phyloP scores from a whole-genome alignment of 495 filamentous ascomycete species.

The Penicillium riverlandense region DNA sequence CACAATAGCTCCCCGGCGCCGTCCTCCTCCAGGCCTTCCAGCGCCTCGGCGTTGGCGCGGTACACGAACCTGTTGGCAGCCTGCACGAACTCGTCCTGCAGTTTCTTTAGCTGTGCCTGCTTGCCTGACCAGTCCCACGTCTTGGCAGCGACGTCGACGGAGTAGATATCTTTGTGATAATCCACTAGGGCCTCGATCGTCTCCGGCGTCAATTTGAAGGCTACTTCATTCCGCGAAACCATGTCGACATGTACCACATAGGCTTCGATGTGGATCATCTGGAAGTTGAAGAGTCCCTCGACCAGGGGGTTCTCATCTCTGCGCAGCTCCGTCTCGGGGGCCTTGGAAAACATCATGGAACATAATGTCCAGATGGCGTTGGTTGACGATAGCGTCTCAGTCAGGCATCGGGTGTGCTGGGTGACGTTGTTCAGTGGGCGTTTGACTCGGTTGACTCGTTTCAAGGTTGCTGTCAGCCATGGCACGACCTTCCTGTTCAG shows the following conservation, averaged over 20 bases:
- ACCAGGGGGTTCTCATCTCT: conserved; percentile 82
- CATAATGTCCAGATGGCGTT: conserved; percentile 95
- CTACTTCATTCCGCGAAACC: conserved; percentile 95
- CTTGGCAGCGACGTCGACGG: conserved; percentile 77
- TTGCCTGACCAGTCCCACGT: conserved; percentile 98
- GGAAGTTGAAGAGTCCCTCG: conserved; percentile 88
- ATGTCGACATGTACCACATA: conserved; percentile 99
- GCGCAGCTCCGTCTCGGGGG: conserved; percentile 78
- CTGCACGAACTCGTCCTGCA: conserved; percentile 96
- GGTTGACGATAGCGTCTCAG: conserved; percentile 84
- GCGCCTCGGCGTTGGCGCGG: conserved; percentile 76
- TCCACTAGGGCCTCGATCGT: conserved; percentile 92
- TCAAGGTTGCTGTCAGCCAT: conserved; percentile 94
- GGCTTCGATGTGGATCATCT: conserved; percentile 90
- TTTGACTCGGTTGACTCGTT: conserved; percentile 96
- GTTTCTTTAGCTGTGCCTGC: conserved; percentile 89
- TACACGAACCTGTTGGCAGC: conserved; percentile 97
- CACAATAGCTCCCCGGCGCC: conserved; percentile 89
- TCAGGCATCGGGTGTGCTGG: conserved; percentile 94
- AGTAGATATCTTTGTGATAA: conserved; percentile 96
- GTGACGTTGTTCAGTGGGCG: conserved; percentile 95
- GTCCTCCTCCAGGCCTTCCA: conserved; percentile 96
- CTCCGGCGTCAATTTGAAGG: conserved; percentile 96
- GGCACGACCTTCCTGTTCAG: conserved; percentile 90
- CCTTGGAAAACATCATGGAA: conserved; percentile 89